A percentile compares a stretch with the other conserved stretches of the same genome.
Evolutionary conservation across 2,329 filamentous ascomycete species (phyloP).

Genomic region (Samsoniella hepiali): DNA sequence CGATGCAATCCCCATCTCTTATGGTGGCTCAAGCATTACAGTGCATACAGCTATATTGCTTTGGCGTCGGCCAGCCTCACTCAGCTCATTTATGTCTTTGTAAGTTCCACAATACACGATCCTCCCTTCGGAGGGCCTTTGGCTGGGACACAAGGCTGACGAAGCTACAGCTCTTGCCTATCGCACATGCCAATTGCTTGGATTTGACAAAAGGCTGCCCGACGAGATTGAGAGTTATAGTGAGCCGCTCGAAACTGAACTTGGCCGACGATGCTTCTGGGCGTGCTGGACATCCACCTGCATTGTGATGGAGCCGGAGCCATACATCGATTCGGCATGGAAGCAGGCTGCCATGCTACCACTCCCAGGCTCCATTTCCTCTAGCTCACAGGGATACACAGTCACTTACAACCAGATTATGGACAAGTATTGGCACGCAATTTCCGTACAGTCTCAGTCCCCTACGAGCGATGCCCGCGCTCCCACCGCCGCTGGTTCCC

Average conservation of each 20-base stretch:
- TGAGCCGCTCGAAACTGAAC: neutral
- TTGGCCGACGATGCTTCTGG: slow-evolving; percentile 8
- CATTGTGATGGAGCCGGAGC: slow-evolving; percentile 13
- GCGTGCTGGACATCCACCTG: slow-evolving; percentile 10
- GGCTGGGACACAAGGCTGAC: neutral
- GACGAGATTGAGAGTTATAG: neutral
- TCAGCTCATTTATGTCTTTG: slow-evolving; percentile 3
- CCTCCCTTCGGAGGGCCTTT: too few relatives aligned
- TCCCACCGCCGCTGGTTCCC: neutral
- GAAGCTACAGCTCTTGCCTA: slow-evolving; percentile 1
- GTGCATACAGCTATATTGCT: slow-evolving; percentile 7
- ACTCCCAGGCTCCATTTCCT: slow-evolving; percentile 6
- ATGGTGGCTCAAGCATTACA: slow-evolving; percentile 7
- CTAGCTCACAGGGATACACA: neutral
- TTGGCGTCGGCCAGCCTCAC: neutral
- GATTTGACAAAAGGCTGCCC: slow-evolving; percentile 2
- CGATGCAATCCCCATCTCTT: slow-evolving; percentile 4
- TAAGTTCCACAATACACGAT: neutral
- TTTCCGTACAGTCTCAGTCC: neutral
- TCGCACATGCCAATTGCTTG: slow-evolving; percentile 3
- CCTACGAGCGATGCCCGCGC: neutral
- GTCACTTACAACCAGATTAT: slow-evolving; percentile 4
- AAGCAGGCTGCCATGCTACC: slow-evolving; percentile 12
- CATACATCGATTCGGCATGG: slow-evolving; percentile 7
- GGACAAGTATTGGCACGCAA: slow-evolving; percentile 14